Base-by-base conservation (phyloP, 768 basidiomycete species). In the Tricholomella constricta region DNA sequence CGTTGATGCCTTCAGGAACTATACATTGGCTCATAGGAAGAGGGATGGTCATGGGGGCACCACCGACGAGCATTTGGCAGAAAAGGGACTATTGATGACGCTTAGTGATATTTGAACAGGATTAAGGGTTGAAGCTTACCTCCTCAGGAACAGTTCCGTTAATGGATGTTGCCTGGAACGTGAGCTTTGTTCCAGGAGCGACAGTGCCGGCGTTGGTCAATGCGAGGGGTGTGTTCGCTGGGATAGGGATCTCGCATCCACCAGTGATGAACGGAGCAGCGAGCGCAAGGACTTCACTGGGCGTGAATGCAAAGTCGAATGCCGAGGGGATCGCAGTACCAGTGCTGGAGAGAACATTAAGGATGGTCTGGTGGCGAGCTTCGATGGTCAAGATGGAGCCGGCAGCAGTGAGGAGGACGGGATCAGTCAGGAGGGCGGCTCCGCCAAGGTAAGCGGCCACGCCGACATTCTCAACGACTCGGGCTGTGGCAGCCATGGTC, bases 21-120 rank as follows among this genome's bases (percentile, higher is more conserved):
- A 78, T 67, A 60, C 90, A 92, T 55, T 79, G 58, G 55, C 67
- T 58, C 59, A 88, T 64, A 2, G 89, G 84, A 40, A 90, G 73
- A 27, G 80, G 62, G 62, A 89, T 71, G 4, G 90, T 72, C 62
- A 68, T 66, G 45, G 83, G 66, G 15, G 70, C 46, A 25, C 85
- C 87, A 26, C 88, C 91, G 50, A 82, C 58, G 59, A 93, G 68
- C 81, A 93, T 89, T 70, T 92, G 86, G 69, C 91, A 91, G 71
- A 76, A 82, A 29, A 88, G 64, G 55, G 62, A 65, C 86, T 88
- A 61, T 27, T 4, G 17, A 4, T n/a, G 27, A 10, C 22, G 15
- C 25, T 29, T 26, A 49, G 20, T 27, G 36, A 36, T 8, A 10
- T 12, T 6, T 14, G 27, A 11, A 19, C 11, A n/a, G 14, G 19